Evolutionary conservation across 768 basidiomycete genomes (phyloP), one percentile per base, ranked within the genome.

Genomic region (Grammothele lineata): DNA sequence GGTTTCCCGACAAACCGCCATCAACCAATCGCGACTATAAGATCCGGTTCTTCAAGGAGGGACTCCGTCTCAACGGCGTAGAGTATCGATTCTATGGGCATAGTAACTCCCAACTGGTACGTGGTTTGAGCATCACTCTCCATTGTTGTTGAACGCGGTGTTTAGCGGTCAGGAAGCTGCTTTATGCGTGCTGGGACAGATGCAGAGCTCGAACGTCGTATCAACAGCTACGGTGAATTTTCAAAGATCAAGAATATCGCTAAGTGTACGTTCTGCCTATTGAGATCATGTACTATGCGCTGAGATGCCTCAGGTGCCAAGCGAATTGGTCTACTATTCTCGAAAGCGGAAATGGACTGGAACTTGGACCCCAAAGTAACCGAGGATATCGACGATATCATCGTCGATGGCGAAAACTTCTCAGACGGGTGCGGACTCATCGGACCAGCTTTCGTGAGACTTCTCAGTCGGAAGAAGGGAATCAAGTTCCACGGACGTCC

Each of bases 371-470:
- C 79, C 3, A 55, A 58, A 22, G 68, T 66, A 37, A 67, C 72
- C 7, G 59, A 66, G 5, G 83, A 86, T 54, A 83, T 85, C 11
- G 67, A 70, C 3, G 83, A 84, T 50, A 77, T 85, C 44, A 73
- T 70, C 53, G 63, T 67, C 19, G 71, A 73, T 6, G 81, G 81
- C 37, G 79, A 81, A 45, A 55, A 73, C 0, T 84, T 85, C 60
- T 84, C 82, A 0, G 81, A 85, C 58, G 83, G 83, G 1, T 85
- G 83, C 57, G 83, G 83, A 0, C 70, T 85, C 7, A 83, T 85
- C 50, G 74, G 80, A 0, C 67, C 65, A 40, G 62, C 65, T 23
- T 70, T 82, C 46, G 77, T 79, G 2, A 55, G 75, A 0, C 70
- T 75, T 51, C 56, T 86, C 11, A 79, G 76, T 50, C 77, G 68